Percentiles rank a stretch among this genome's conserved stretches.
Evolutionary conservation across 208 protist species (phyloP).

Genomic region (Acanthamoeba sp.): DNA sequence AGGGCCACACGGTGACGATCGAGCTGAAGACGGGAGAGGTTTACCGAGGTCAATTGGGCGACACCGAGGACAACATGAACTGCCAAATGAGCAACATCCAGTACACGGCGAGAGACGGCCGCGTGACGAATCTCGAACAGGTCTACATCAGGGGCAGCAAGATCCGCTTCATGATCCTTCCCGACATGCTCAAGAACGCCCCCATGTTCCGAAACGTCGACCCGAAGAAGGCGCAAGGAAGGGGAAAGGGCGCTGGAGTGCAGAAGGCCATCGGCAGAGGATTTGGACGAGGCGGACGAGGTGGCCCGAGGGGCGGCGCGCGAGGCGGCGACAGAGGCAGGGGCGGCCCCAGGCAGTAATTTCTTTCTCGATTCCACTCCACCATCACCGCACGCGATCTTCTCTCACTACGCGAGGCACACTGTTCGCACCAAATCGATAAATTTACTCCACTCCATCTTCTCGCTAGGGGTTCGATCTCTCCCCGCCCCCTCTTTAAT

Average conservation of each 20-base stretch:
- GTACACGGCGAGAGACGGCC: constrained; percentile 89
- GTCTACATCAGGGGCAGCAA: constrained; percentile 92
- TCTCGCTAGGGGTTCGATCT: background rate
- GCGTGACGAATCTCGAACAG: constrained; percentile 87
- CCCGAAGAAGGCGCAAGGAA: constrained; percentile 66
- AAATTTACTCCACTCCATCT: background rate
- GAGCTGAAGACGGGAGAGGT: constrained; percentile 92
- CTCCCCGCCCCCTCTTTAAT: background rate
- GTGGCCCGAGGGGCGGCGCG: background rate
- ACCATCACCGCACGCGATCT: background rate
- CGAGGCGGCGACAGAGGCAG: background rate
- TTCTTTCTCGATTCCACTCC: background rate
- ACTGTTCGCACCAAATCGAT: background rate
- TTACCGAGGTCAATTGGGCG: constrained; percentile 91
- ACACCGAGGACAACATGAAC: constrained; percentile 94
- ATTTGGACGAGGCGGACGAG: constrained; percentile 36
- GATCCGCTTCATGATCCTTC: constrained; percentile 93
- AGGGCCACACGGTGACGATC: constrained; percentile 91
- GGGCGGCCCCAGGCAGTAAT: constrained; percentile 9
- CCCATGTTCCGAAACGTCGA: constrained; percentile 93
- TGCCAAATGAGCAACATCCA: constrained; percentile 89
- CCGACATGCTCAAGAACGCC: constrained; percentile 94
- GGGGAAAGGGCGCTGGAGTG: constrained; percentile 71
- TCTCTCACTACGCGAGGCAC: too few species aligned
- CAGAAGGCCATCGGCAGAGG: constrained; percentile 73